Conservation (phyloP, 345 rosid species). For the Lepidium aucheri region DNA sequence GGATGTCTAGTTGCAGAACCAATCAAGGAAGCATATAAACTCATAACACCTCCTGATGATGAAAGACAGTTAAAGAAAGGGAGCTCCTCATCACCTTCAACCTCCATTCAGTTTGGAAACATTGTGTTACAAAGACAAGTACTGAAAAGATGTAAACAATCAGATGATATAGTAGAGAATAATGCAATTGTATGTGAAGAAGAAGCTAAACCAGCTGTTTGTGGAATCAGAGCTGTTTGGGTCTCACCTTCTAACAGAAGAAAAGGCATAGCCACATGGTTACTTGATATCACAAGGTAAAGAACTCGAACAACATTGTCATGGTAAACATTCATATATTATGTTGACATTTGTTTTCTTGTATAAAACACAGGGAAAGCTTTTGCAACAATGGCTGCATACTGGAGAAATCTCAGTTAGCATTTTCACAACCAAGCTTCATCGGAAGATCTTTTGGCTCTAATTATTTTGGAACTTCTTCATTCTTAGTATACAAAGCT, state of each 20-base stretch:
- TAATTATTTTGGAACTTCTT: constrained; percentile 31
- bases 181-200: constrained; percentile 52
- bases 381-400: constrained; percentile 34
- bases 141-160: constrained; percentile 27
- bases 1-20: constrained; percentile 82
- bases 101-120: constrained; percentile 58
- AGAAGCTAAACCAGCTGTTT: constrained; percentile 44
- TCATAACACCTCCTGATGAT: constrained; percentile 31
- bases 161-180: constrained; percentile 21
- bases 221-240: constrained; percentile 92
- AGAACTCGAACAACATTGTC: not conserved
- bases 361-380: constrained; percentile 46
- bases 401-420: constrained; percentile 47
- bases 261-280: constrained; percentile 56
- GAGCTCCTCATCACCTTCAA: constrained; percentile 23
- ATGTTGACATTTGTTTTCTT: not conserved
- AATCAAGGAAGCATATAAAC: constrained; percentile 65
- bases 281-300: constrained; percentile 78
- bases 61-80: constrained; percentile 26
- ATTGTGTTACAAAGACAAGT: constrained; percentile 50
- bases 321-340: not conserved
- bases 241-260: constrained; percentile 76
- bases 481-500: constrained; percentile 57
- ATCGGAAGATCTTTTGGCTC: constrained; percentile 69
- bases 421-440: constrained; percentile 73